Percentiles rank a stretch among this genome's conserved stretches.
Conservation (phyloP, 2,329 filamentous ascomycete genomes). For the Onygena corvina region DNA sequence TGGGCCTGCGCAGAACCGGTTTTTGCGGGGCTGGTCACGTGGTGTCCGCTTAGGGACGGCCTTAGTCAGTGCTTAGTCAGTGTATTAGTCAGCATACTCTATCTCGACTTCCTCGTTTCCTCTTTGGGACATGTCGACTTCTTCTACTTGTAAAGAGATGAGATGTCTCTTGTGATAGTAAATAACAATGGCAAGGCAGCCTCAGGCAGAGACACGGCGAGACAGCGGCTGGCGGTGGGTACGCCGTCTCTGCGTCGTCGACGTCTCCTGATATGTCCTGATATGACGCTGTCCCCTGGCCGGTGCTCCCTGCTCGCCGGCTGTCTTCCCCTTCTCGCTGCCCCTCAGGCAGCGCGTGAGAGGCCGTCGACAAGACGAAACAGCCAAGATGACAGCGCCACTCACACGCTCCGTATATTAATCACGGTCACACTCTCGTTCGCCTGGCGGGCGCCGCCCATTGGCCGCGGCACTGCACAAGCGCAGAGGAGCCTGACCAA, state of each 20-base stretch:
- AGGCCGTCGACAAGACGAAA: neutral
- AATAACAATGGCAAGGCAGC: no score
- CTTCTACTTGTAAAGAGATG: neutral
- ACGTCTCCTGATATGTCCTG: no score
- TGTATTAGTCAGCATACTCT: neutral
- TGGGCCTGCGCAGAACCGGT: neutral
- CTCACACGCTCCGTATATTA: neutral
- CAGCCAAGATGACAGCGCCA: neutral
- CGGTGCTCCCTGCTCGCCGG: no score
- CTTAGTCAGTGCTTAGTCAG: constrained; percentile 1
- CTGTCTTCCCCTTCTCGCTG: no score
- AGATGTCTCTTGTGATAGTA: no score
- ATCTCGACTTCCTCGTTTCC: neutral
- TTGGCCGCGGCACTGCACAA: neutral
- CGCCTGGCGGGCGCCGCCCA: neutral
- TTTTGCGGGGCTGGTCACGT: neutral
- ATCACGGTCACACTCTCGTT: neutral
- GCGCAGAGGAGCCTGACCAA: neutral
- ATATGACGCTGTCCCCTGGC: no score
- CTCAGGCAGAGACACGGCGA: no score
- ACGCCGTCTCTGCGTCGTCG: no score
- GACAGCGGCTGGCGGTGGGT: no score
- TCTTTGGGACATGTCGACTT: neutral
- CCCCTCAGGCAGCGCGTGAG: no score
- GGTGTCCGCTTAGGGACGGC: neutral